Evolutionary conservation across 352 stramenopile genomes (phyloP).

Genomic region (Globisporangium splendens): DNA sequence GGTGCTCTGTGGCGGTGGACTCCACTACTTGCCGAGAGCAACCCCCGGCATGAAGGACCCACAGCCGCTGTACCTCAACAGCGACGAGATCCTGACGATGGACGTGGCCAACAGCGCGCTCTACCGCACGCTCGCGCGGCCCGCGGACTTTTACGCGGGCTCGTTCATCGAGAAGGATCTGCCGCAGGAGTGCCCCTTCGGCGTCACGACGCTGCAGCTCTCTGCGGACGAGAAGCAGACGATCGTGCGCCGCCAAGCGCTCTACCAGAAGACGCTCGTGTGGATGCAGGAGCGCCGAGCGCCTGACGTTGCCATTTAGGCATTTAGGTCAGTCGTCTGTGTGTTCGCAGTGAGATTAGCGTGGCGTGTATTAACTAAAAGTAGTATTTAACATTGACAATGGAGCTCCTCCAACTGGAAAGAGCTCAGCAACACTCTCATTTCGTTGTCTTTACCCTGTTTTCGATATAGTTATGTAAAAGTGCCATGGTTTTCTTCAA

Average conservation of each 20-base stretch:
- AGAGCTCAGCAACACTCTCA: no score
- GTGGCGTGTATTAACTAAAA: no score
- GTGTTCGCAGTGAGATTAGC: no score
- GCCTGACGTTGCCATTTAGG: no score
- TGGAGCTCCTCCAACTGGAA: no score
- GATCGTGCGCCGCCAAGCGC: constrained; percentile 41
- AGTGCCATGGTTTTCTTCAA: no score
- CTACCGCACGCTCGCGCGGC: constrained; percentile 43
- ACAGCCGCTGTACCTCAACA: constrained; percentile 59
- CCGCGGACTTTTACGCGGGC: constrained; percentile 49
- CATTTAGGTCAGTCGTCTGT: no score
- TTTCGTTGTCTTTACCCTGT: no score
- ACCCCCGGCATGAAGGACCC: constrained; percentile 4
- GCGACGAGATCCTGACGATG: constrained; percentile 52
- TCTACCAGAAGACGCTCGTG: constrained; percentile 30
- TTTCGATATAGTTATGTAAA: no score
- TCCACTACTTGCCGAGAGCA: constrained; percentile 54
- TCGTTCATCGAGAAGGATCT: constrained; percentile 37
- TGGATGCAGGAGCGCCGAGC: constrained; percentile 16
- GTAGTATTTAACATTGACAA: no score
- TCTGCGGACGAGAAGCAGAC: constrained; percentile 29
- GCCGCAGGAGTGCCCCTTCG: constrained; percentile 52
- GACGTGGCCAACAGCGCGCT: constrained; percentile 37
- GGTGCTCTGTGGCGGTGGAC: constrained; percentile 51
- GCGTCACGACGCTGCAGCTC: constrained; percentile 41